Evolutionary conservation across 164 flowering plant genomes (phyloP).

Genomic region (Saururus chinensis): DNA sequence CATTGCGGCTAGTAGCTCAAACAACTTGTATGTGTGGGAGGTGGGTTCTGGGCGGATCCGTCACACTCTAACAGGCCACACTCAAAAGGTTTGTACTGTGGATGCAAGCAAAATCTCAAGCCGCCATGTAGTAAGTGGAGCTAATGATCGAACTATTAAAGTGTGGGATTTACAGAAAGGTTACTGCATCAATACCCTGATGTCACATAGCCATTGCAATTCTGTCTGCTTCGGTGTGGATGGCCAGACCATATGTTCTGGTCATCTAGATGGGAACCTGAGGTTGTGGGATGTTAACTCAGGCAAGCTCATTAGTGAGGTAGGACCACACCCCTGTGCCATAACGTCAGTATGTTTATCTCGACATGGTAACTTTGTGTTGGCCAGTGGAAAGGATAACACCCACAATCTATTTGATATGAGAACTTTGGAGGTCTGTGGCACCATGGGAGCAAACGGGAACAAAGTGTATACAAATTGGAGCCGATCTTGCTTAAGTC

Average conservation of each 20-base stretch:
- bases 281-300: constrained; percentile 78
- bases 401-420: constrained; percentile 81
- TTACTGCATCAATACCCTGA: constrained; percentile 70
- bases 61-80: constrained; percentile 91
- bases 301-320: constrained; percentile 73
- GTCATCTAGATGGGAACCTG: constrained; percentile 90
- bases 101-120: constrained; percentile 70
- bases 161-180: constrained; percentile 90
- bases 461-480: constrained; percentile 81
- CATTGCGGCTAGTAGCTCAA: constrained; percentile 89
- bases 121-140: constrained; percentile 71
- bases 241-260: constrained; percentile 79
- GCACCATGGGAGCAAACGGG: constrained; percentile 60
- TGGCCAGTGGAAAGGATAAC: constrained; percentile 93
- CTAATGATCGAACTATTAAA: constrained; percentile 92
- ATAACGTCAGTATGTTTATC: constrained; percentile 74
- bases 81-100: constrained; percentile 85
- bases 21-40: constrained; percentile 90
- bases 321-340: constrained; percentile 77
- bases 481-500: constrained; percentile 90
- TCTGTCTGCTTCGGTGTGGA: constrained; percentile 74
- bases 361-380: constrained; percentile 48
- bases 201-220: constrained; percentile 82
- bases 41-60: constrained; percentile 57
- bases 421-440: constrained; percentile 73